phyloP scores from a whole-genome alignment of 2,329 filamentous ascomycete species.

The Apiospora pterosperma region DNA sequence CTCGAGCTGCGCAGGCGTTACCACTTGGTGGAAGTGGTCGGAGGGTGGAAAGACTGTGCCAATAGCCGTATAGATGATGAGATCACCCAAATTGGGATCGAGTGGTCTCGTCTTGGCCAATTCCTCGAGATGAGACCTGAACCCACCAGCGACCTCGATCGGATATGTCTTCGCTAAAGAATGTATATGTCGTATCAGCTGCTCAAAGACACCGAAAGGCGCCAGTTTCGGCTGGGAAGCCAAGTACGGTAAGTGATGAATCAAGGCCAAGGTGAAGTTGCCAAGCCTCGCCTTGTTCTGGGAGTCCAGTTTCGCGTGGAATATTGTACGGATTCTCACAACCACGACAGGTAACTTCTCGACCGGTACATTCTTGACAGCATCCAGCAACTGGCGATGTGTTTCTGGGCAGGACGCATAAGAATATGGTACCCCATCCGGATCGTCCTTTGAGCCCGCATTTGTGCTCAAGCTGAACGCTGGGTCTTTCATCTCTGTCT shows the following conservation, averaged over 20 bases:
- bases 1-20: slow-evolving; percentile 84
- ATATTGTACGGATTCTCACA: slow-evolving; percentile 85
- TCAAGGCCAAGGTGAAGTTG: slow-evolving; percentile 62
- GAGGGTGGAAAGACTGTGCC: slow-evolving; percentile 88
- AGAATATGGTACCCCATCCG: slow-evolving; percentile 70
- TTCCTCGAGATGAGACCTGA: slow-evolving; percentile 68
- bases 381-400: slow-evolving; percentile 69
- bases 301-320: slow-evolving; percentile 81
- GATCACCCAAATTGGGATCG: slow-evolving; percentile 62
- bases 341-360: slow-evolving; percentile 73
- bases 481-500: slow-evolving; percentile 52
- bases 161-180: slow-evolving; percentile 87
- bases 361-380: slow-evolving; percentile 58
- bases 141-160: slow-evolving; percentile 71
- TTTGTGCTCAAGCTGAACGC: slow-evolving; percentile 44
- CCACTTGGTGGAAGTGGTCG: slow-evolving; percentile 94
- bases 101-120: slow-evolving; percentile 47
- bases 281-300: slow-evolving; percentile 82
- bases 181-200: slow-evolving; percentile 83
- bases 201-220: slow-evolving; percentile 70
- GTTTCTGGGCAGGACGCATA: slow-evolving; percentile 75
- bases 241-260: slow-evolving; percentile 57
- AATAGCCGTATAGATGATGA: slow-evolving; percentile 80
- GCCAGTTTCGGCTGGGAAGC: slow-evolving; percentile 40
- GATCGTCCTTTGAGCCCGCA: slow-evolving; percentile 42